A percentile compares a stretch with the other conserved stretches of the same genome.
phyloP scores from a whole-genome alignment of 768 basidiomycete genomes.

The Nevesoporus exiguus region DNA sequence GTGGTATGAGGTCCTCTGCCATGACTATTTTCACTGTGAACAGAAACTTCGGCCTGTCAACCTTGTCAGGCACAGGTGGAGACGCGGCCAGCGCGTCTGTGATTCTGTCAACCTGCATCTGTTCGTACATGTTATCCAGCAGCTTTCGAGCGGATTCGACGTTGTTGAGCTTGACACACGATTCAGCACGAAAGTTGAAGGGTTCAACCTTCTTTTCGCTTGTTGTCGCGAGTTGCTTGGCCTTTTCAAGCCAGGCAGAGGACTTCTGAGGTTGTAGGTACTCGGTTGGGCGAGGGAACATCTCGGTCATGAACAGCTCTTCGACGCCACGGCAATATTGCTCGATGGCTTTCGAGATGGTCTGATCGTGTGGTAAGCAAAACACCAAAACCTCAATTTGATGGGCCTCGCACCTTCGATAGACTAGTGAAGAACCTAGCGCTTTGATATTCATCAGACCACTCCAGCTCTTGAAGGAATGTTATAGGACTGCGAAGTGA shows the following conservation, averaged over 20 bases:
- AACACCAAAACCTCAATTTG: not conserved
- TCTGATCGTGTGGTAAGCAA: slow-evolving; percentile 44
- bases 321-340: slow-evolving; percentile 89
- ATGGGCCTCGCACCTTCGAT: slow-evolving; percentile 63
- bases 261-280: slow-evolving; percentile 82
- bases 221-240: slow-evolving; percentile 66
- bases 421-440: slow-evolving; percentile 88
- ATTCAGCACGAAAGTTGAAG: slow-evolving; percentile 91
- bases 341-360: slow-evolving; percentile 86
- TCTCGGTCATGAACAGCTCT: slow-evolving; percentile 88
- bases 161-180: slow-evolving; percentile 97
- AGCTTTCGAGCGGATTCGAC: slow-evolving; percentile 88
- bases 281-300: slow-evolving; percentile 83
- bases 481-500: slow-evolving; percentile 87
- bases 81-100: slow-evolving; percentile 55
- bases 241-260: slow-evolving; percentile 85
- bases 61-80: slow-evolving; percentile 73
- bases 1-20: slow-evolving; percentile 81
- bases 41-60: slow-evolving; percentile 64
- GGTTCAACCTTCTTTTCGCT: slow-evolving; percentile 92
- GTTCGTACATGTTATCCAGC: slow-evolving; percentile 91
- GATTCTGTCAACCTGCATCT: slow-evolving; percentile 86
- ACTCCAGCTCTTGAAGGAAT: slow-evolving; percentile 85
- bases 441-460: slow-evolving; percentile 88
- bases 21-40: slow-evolving; percentile 93